phyloP scores from a whole-genome alignment of 257 asterid genomes.

The Przewalskia tangutica region DNA sequence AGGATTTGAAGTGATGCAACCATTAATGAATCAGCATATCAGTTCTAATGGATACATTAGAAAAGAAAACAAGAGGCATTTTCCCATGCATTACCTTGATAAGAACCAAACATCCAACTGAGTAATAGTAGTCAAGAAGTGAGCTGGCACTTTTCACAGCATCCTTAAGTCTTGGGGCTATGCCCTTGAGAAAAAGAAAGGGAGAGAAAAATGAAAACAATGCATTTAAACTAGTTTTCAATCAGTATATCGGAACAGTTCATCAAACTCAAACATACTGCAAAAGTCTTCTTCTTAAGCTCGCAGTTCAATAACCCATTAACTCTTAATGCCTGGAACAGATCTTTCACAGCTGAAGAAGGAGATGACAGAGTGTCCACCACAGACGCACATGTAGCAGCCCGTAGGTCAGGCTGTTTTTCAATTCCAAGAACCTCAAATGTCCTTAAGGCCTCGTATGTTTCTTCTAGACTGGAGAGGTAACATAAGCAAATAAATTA shows the following conservation, averaged over 20 bases:
- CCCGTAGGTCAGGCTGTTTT: constrained; percentile 32
- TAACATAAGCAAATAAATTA: not conserved
- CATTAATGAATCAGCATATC: not conserved
- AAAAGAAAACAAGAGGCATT: not conserved
- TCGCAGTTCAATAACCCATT: constrained; percentile 66
- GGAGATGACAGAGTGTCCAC: constrained; percentile 38
- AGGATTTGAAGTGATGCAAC: not conserved
- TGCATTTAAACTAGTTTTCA: not conserved
- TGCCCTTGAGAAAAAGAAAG: constrained; percentile 30
- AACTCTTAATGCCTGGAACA: constrained; percentile 58
- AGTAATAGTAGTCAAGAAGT: constrained; percentile 65
- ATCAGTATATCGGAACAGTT: not conserved
- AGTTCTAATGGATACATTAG: not conserved
- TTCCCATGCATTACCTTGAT: constrained; percentile 45
- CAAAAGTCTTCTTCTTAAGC: constrained; percentile 36
- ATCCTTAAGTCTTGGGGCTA: constrained; percentile 53
- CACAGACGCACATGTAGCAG: constrained; percentile 53
- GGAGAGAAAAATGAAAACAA: not conserved
- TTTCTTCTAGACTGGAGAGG: constrained; percentile 58
- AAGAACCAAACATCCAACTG: constrained; percentile 57
- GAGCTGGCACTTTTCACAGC: constrained; percentile 44
- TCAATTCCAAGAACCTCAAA: constrained; percentile 78
- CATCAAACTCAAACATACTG: constrained; percentile 32
- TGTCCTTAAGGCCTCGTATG: constrained; percentile 74
- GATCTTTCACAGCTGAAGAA: constrained; percentile 47